A percentile compares a stretch with the other conserved stretches of the same genome.
Evolutionary conservation across 441 rosid species (phyloP).

Genomic region (Manihot esculenta): DNA sequence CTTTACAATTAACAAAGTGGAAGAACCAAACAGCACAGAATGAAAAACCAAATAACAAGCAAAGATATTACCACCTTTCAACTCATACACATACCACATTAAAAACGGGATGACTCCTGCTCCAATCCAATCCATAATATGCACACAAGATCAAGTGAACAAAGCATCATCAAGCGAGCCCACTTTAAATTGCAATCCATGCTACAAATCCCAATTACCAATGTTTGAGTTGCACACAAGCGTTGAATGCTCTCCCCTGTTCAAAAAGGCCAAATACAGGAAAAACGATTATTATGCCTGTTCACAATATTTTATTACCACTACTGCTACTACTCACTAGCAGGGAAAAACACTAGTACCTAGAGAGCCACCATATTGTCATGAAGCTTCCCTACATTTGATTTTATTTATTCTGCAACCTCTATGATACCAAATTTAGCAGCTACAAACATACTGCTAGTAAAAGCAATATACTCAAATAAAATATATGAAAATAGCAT

Average conservation of each 20-base stretch:
- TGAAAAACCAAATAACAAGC: background rate
- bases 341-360: constrained; percentile 8
- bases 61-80: constrained; percentile 3
- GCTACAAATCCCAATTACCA: constrained; percentile 21
- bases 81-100: constrained; percentile 16
- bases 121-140: constrained; percentile 19
- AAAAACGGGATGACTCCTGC: constrained; percentile 19
- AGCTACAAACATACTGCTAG: constrained; percentile 10
- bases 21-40: background rate
- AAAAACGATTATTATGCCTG: constrained; percentile 27
- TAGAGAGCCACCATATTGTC: constrained; percentile 20
- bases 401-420: constrained; percentile 23
- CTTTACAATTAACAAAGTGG: background rate
- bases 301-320: constrained; percentile 16
- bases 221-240: constrained; percentile 9
- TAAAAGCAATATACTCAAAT: constrained; percentile 13
- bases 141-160: constrained; percentile 19
- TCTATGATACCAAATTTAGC: constrained; percentile 23
- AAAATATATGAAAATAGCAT: constrained; percentile 8
- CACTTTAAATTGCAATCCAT: constrained; percentile 20
- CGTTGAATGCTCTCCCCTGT: constrained; percentile 26
- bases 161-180: constrained; percentile 19
- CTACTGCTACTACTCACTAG: constrained; percentile 20
- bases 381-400: constrained; percentile 27
- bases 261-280: constrained; percentile 28